A percentile compares a stretch with the other conserved stretches of the same genome.
Evolutionary conservation across 163 green algal species (phyloP).

Genomic region (Volvox carteri): DNA sequence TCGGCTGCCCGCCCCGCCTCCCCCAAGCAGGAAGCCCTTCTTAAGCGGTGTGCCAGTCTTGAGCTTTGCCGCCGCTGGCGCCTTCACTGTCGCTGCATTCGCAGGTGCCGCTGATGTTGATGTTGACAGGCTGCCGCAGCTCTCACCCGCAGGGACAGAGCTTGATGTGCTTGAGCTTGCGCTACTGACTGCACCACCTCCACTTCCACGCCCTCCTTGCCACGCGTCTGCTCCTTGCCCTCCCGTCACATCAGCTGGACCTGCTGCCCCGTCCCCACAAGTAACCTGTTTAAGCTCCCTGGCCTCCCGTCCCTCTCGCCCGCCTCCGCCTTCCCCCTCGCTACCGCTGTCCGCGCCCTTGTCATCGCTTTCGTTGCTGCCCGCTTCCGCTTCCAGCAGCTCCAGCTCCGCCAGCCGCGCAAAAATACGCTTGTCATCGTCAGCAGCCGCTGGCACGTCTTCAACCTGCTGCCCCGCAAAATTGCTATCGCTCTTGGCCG

Average conservation of each 20-base stretch:
- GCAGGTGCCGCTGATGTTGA: neutral
- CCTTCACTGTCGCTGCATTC: neutral
- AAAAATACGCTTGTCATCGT: constrained; percentile 45
- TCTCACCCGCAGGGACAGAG: neutral
- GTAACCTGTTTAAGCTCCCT: no score
- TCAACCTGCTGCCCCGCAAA: neutral
- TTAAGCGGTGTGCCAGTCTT: neutral
- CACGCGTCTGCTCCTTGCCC: no score
- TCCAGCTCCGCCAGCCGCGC: constrained; percentile 55
- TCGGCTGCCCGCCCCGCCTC: neutral
- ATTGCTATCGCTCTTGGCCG: neutral
- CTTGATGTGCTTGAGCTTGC: neutral
- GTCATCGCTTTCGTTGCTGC: neutral
- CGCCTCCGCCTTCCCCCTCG: neutral
- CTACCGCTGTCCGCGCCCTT: neutral
- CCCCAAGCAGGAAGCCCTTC: constrained; percentile 51
- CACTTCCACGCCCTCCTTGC: neutral
- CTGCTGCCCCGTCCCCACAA: neutral
- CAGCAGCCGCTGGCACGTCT: neutral
- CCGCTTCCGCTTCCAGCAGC: constrained; percentile 47
- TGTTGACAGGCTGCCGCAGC: no score
- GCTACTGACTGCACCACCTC: neutral
- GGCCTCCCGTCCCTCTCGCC: neutral
- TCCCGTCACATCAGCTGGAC: neutral
- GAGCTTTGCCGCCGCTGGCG: neutral